Conservation (phyloP, 805 yeast species). For the Dipodascopsis uninucleata region DNA sequence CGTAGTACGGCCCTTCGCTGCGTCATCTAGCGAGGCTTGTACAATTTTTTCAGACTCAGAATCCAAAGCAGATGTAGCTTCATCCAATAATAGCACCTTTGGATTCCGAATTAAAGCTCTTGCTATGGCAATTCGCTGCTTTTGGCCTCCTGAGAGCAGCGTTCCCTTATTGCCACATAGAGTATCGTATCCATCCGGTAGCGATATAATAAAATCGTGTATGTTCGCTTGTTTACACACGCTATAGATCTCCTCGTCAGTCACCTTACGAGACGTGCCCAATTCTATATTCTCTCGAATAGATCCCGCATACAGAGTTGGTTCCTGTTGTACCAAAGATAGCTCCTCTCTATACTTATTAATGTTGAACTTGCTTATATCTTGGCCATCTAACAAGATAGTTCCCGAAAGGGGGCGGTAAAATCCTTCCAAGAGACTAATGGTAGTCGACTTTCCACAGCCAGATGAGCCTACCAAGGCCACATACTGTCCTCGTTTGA, state of each 20-base stretch:
- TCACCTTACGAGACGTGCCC: slow-evolving; percentile 33
- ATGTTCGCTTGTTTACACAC: slow-evolving; percentile 53
- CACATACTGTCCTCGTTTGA: slow-evolving; percentile 76
- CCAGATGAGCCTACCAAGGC: slow-evolving; percentile 91
- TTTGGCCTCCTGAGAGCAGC: slow-evolving; percentile 60
- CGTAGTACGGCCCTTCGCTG: slow-evolving; percentile 60
- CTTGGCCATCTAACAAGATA: slow-evolving; percentile 49
- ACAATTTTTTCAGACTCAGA: slow-evolving; percentile 61
- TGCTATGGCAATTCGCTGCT: slow-evolving; percentile 60
- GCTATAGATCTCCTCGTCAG: slow-evolving; percentile 38
- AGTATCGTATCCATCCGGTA: slow-evolving; percentile 52
- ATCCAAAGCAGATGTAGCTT: slow-evolving; percentile 51
- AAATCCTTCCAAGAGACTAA: slow-evolving; percentile 52
- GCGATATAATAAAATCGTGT: slow-evolving; percentile 44
- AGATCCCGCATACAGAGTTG: slow-evolving; percentile 66
- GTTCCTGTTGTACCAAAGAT: slow-evolving; percentile 60
- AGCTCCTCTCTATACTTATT: slow-evolving; percentile 48
- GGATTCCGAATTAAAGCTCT: slow-evolving; percentile 57
- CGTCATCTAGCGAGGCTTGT: slow-evolving; percentile 55
- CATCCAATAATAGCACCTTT: slow-evolving; percentile 51
- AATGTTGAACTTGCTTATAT: slow-evolving; percentile 44
- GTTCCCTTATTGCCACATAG: slow-evolving; percentile 48
- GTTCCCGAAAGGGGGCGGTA: slow-evolving; percentile 49
- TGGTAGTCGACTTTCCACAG: slow-evolving; percentile 41
- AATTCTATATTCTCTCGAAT: slow-evolving; percentile 67